Percentiles rank a stretch among this genome's conserved stretches.
These are phyloP conservation scores for Luffa aegyptiaca DNA, from an alignment of 306 rosid species.

Conservation along the genomic window DNA sequence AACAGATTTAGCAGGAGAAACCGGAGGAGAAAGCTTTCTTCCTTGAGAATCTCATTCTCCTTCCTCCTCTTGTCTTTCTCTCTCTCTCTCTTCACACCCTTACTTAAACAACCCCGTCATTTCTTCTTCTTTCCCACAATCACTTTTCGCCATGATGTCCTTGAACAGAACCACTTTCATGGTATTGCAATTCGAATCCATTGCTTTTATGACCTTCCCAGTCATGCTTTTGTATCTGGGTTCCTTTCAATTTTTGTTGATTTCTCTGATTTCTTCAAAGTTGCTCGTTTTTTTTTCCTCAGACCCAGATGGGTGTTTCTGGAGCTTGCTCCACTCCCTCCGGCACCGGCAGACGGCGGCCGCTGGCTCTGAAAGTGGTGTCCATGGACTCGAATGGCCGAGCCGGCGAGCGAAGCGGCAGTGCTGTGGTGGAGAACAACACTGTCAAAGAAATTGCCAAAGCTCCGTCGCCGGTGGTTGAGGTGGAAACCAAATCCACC, in stretches of 20 bases:
- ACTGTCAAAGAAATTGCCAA: constrained; percentile 30
- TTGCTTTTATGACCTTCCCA: background rate
- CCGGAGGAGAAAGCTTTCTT: background rate
- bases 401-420: constrained; percentile 42
- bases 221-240: background rate
- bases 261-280: background rate
- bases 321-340: constrained; percentile 23
- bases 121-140: background rate
- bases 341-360: constrained; percentile 26
- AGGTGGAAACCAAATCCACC: constrained; percentile 24
- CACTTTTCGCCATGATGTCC: constrained; percentile 1
- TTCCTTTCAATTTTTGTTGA: background rate
- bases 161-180: background rate
- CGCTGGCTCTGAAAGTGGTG: constrained; percentile 32
- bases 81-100: background rate
- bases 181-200: background rate
- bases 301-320: constrained; percentile 37
- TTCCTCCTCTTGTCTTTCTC: background rate
- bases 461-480: constrained; percentile 25
- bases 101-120: background rate
- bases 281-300: background rate
- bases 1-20: background rate
- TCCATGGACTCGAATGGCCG: constrained; percentile 34
- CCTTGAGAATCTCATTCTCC: background rate
- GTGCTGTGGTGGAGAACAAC: constrained; percentile 41